These are phyloP conservation scores for Cutaneotrichosporon spelunceum DNA, from an alignment of 1,284 basidiomycete genomes.

Conservation along the genomic window DNA sequence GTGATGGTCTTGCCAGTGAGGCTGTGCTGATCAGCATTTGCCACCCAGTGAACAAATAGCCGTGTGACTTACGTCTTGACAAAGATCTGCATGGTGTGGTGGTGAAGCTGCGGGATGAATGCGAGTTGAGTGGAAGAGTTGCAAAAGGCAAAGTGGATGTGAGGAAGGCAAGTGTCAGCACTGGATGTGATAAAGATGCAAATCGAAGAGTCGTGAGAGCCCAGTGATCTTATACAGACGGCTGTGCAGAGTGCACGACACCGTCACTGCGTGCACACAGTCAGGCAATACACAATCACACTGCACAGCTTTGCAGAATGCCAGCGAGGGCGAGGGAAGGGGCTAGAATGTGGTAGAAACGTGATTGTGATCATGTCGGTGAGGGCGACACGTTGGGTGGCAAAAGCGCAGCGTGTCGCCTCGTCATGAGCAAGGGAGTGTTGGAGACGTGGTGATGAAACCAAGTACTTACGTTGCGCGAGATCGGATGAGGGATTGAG, in stretches of 20 bases:
- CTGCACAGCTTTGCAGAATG: not conserved
- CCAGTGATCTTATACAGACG: not conserved
- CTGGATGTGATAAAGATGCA: not conserved
- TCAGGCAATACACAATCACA: not conserved
- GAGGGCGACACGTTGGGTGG: slow-evolving; percentile 7
- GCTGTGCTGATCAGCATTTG: slow-evolving; percentile 50
- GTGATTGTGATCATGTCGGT: not conserved
- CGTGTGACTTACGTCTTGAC: slow-evolving; percentile 16
- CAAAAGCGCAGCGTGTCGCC: slow-evolving; percentile 1
- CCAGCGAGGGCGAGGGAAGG: not conserved
- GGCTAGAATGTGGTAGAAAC: not conserved
- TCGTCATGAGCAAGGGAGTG: not conserved
- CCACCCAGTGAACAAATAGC: not conserved
- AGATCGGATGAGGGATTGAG: too few relatives aligned
- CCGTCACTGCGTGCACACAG: not conserved
- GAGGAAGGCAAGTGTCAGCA: not conserved
- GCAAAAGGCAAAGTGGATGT: not conserved
- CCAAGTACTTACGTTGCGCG: not conserved
- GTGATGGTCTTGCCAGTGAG: slow-evolving; percentile 60
- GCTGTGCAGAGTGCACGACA: not conserved
- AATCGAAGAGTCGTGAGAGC: slow-evolving; percentile 1
- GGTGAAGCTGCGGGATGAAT: slow-evolving; percentile 21
- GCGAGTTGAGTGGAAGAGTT: not conserved
- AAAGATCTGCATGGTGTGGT: slow-evolving; percentile 18
- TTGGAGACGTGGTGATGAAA: not conserved